Evolutionary conservation across 768 basidiomycete species (phyloP).

Genomic region (Pulveroboletus frians): DNA sequence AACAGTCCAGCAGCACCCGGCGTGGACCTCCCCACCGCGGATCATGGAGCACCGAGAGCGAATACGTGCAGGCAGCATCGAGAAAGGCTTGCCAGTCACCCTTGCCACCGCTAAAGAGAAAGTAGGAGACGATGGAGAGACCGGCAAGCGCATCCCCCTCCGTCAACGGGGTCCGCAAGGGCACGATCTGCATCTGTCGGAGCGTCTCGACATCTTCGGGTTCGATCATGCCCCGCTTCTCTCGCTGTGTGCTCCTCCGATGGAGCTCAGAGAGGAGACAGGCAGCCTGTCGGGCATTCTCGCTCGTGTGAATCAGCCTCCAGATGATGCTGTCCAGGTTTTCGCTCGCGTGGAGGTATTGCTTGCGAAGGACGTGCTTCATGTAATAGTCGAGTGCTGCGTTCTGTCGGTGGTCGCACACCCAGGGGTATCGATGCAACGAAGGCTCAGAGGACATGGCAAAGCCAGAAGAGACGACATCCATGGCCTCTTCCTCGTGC

Average conservation of each 20-base stretch:
- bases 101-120: slow-evolving; percentile 71
- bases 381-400: slow-evolving; percentile 44
- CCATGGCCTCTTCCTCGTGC: slow-evolving; percentile 14
- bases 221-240: slow-evolving; percentile 15
- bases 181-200: slow-evolving; percentile 21
- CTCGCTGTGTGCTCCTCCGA: slow-evolving; percentile 26
- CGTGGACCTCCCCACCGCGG: slow-evolving; percentile 35
- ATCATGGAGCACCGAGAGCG: slow-evolving; percentile 42
- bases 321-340: slow-evolving; percentile 44
- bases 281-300: slow-evolving; percentile 52
- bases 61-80: slow-evolving; percentile 53
- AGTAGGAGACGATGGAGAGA: slow-evolving; percentile 67
- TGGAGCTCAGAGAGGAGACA: slow-evolving; percentile 63
- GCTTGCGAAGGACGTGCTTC: slow-evolving; percentile 55
- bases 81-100: slow-evolving; percentile 70
- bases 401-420: slow-evolving; percentile 17
- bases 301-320: slow-evolving; percentile 42
- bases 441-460: slow-evolving; percentile 5
- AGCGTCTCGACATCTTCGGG: slow-evolving; percentile 23
- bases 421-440: slow-evolving; percentile 12
- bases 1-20: slow-evolving; percentile 42
- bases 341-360: slow-evolving; percentile 64
- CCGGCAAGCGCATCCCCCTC: slow-evolving; percentile 77
- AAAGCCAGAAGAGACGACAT: slow-evolving; percentile 22
- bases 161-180: slow-evolving; percentile 26